Evolutionary conservation across 345 rosid species (phyloP).

Genomic region (Euphorbia tirucalli): DNA sequence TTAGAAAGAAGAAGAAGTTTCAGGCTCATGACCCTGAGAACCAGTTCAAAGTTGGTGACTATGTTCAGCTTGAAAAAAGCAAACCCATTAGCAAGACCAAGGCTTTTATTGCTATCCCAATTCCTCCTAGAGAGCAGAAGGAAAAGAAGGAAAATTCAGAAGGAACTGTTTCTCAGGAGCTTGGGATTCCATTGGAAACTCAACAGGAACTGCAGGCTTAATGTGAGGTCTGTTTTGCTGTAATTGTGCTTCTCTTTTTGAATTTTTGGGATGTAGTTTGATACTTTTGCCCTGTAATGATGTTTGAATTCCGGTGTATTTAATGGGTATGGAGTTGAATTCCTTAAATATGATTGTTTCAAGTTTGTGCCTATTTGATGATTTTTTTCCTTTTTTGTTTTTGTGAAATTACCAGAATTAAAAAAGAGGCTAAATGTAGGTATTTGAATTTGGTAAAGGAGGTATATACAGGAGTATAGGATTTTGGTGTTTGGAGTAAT

Average conservation of each 20-base stretch:
- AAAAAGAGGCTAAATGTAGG: background rate
- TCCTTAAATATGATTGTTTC: background rate
- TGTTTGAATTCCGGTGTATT: slow-evolving; percentile 3
- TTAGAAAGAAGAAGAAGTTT: slow-evolving; percentile 86
- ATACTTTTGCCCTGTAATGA: background rate
- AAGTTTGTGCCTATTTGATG: background rate
- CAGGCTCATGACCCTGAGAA: slow-evolving; percentile 93
- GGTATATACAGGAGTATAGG: background rate
- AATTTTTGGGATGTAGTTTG: slow-evolving; percentile 1
- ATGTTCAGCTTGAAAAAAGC: slow-evolving; percentile 65
- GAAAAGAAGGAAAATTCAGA: slow-evolving; percentile 21
- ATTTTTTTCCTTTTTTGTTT: background rate
- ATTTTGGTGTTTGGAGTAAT: background rate
- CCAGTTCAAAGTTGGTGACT: slow-evolving; percentile 72
- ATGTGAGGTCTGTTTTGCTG: slow-evolving; percentile 12
- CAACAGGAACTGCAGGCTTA: slow-evolving; percentile 40
- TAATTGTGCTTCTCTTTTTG: slow-evolving; percentile 8
- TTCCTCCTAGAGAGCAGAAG: slow-evolving; percentile 32
- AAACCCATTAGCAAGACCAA: slow-evolving; percentile 91
- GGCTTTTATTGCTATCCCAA: slow-evolving; percentile 58
- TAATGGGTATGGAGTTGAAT: background rate
- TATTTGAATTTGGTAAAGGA: background rate
- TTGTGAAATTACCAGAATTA: background rate
- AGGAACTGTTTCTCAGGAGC: slow-evolving; percentile 29
- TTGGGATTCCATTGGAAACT: slow-evolving; percentile 72